Percentiles rank a stretch among this genome's conserved stretches.
Conservation (phyloP, 768 basidiomycete genomes). For the Tulasnella sp. region DNA sequence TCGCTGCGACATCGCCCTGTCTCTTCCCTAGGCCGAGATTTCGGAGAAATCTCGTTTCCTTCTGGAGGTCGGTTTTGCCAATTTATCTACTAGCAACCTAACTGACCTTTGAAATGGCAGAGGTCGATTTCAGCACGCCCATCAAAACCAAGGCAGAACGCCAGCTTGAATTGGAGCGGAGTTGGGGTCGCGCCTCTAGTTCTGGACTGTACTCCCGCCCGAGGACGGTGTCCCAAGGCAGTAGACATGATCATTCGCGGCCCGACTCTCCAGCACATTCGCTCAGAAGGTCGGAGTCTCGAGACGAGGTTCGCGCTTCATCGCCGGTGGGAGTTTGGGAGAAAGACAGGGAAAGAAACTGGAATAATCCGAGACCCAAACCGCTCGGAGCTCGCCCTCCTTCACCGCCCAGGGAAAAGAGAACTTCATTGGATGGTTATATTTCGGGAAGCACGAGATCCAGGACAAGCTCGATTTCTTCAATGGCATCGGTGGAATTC, state of each 20-base stretch:
- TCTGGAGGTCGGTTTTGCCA: conserved; percentile 3
- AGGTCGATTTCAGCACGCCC: conserved; percentile 19
- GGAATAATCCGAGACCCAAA: conserved; percentile 12
- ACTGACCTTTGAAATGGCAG: background rate
- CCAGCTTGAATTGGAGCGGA: conserved; percentile 2
- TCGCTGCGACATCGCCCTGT: background rate
- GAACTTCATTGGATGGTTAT: background rate
- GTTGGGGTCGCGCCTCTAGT: background rate
- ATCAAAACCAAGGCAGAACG: conserved; percentile 1
- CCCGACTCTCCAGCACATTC: background rate
- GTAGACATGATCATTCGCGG: background rate
- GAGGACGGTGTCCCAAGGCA: background rate
- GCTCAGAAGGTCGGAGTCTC: background rate
- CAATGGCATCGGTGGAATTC: background rate
- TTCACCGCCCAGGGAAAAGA: background rate
- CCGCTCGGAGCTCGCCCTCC: background rate
- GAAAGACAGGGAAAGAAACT: conserved; percentile 11
- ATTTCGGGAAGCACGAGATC: background rate
- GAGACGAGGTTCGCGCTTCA: background rate
- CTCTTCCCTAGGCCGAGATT: conserved; percentile 6
- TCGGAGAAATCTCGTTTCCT: conserved; percentile 16
- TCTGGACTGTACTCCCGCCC: background rate
- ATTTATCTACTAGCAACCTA: background rate
- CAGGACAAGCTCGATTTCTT: background rate
- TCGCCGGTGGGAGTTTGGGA: conserved; percentile 7